Evolutionary conservation across 1,284 basidiomycete genomes (phyloP).

Genomic region (Ceratobasidium theobromae): DNA sequence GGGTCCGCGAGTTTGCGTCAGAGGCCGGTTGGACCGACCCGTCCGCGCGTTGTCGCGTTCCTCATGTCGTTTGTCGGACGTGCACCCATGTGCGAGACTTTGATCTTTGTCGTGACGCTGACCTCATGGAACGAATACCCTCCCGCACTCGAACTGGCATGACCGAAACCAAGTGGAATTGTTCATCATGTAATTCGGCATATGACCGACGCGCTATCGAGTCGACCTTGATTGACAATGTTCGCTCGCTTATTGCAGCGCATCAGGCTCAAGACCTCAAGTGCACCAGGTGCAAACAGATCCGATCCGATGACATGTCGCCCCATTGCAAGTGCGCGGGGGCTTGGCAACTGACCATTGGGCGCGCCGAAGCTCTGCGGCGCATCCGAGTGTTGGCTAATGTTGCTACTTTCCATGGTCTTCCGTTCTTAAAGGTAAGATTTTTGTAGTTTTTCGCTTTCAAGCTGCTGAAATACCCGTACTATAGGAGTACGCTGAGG

Average conservation of each 20-base stretch:
- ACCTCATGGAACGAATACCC: slow-evolving; percentile 61
- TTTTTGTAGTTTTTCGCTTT: background rate
- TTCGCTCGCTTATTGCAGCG: slow-evolving; percentile 68
- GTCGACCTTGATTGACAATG: slow-evolving; percentile 77
- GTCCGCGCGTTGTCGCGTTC: slow-evolving; percentile 85
- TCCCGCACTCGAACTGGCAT: slow-evolving; percentile 46
- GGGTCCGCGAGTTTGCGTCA: slow-evolving; percentile 82
- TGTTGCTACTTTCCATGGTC: slow-evolving; percentile 71
- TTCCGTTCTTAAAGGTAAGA: slow-evolving; percentile 66
- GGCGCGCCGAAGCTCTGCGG: slow-evolving; percentile 66
- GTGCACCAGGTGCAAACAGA: slow-evolving; percentile 85
- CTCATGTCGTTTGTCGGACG: slow-evolving; percentile 86
- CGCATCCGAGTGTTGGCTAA: slow-evolving; percentile 79
- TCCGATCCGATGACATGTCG: slow-evolving; percentile 84
- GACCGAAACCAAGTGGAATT: slow-evolving; percentile 59
- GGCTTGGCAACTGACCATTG: slow-evolving; percentile 68
- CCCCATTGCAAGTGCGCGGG: slow-evolving; percentile 89
- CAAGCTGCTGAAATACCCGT: background rate
- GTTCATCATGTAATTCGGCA: slow-evolving; percentile 74
- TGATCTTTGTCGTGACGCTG: slow-evolving; percentile 92
- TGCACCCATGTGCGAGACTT: slow-evolving; percentile 91
- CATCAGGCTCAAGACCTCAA: slow-evolving; percentile 89
- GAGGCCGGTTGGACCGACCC: slow-evolving; percentile 89
- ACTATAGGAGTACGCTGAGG: slow-evolving; percentile 29
- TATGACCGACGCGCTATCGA: slow-evolving; percentile 88